A percentile compares a stretch with the other conserved stretches of the same genome.
These are phyloP conservation scores for Kwoniella dejecticola DNA, from an alignment of 768 basidiomycete species.

Conservation along the genomic window DNA sequence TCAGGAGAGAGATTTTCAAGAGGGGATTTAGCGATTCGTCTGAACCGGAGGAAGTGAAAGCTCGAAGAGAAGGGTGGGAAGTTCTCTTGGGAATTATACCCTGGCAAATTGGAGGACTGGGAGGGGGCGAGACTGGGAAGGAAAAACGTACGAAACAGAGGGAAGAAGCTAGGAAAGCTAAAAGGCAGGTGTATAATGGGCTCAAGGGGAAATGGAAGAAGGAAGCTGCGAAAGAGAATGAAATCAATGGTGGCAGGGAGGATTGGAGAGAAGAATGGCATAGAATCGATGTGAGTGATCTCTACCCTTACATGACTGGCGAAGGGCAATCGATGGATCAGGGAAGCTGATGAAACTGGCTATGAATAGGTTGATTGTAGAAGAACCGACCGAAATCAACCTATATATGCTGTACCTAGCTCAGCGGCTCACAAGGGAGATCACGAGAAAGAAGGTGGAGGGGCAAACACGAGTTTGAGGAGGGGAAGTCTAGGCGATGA, in stretches of 20 bases:
- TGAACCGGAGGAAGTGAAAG: constrained; percentile 40
- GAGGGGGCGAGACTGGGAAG: constrained; percentile 67
- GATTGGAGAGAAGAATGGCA: constrained; percentile 75
- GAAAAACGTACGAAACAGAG: constrained; percentile 64
- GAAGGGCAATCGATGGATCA: too few relatives aligned
- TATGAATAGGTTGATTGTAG: constrained; percentile 84
- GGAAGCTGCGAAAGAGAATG: constrained; percentile 60
- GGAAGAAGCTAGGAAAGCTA: constrained; percentile 46
- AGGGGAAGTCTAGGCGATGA: constrained; percentile 13
- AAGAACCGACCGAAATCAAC: constrained; percentile 90
- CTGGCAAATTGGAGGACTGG: constrained; percentile 69
- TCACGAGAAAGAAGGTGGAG: constrained; percentile 62
- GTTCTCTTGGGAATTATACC: constrained; percentile 80
- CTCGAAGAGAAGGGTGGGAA: constrained; percentile 79
- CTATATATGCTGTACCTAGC: constrained; percentile 67
- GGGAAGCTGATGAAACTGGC: not conserved
- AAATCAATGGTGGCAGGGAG: constrained; percentile 48
- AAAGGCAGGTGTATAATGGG: constrained; percentile 64
- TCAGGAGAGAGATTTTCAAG: constrained; percentile 55
- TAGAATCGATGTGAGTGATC: constrained; percentile 50
- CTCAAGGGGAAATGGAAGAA: constrained; percentile 79
- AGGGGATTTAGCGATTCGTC: constrained; percentile 42
- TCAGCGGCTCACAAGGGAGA: constrained; percentile 49
- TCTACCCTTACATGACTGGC: too few relatives aligned
- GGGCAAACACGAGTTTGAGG: constrained; percentile 24